Evolutionary conservation across 2,329 filamentous ascomycete species (phyloP), one percentile per base, ranked within the genome.

Genomic region (Pseudopyrenochaeta lycopersici): DNA sequence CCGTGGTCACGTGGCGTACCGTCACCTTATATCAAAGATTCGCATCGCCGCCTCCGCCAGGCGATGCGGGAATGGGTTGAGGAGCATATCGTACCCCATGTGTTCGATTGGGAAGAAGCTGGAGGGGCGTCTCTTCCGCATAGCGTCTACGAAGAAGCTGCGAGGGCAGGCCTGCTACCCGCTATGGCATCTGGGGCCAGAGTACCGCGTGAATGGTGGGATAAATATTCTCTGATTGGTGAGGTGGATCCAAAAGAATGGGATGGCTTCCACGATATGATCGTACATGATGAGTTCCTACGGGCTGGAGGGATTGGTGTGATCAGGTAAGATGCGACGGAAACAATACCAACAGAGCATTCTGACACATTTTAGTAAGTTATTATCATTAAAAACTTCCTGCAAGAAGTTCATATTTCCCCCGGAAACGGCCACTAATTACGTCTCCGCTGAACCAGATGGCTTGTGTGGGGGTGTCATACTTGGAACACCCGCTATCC

Each of bases 241-340:
- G 33, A 21, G 0, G 21, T 51, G 3, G 7, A 31, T 3, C 14
- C 48, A 30, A 4, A 11, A 40, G 20, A 51, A n/a, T 51, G 40
- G 48, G 41, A 51, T 33, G 48, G 48, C n/a, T 51, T 51, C 31
- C 48, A 51, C 17, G 48, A 51, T 30, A 39, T 51, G 11, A 51
- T 51, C 10, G 5, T 51, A 12, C 48, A 51, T 15, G 23, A 32
- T 32, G 48, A 51, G 18, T 31, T 51, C 1, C 14, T 14, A 32
- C 40, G 48, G 3, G 48, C 44, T n/a, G 48, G 48, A 27, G 48
- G 48, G 10, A 51, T 51, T 31, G 48, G 48, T 9, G 23, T 27
- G 9, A 27, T 27, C 23, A 27, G 23, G 23, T 27, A 27, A 27
- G 23, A 5, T 27, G 9, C 9, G 9, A 27, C 23, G 9, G 9